Percentiles rank a stretch among this genome's conserved stretches.
These are phyloP conservation scores for Licmophora abbreviata DNA, from an alignment of 108 stramenopile species.

Conservation along the genomic window DNA sequence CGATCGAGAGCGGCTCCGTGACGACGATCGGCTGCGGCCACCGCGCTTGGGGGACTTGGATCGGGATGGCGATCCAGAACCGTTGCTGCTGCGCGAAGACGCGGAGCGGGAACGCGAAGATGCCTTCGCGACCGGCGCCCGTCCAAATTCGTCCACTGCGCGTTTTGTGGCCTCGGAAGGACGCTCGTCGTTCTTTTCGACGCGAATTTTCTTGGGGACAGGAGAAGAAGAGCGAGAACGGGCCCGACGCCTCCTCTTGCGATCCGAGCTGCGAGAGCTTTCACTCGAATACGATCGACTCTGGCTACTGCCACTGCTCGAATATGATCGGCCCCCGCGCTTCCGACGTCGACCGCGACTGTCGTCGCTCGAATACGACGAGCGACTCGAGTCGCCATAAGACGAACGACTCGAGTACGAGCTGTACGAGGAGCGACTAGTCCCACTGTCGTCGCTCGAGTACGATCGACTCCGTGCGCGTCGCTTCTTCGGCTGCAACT, in stretches of 20 bases:
- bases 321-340: conserved; percentile 3
- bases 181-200: conserved; percentile 3
- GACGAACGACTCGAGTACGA: conserved; percentile 1
- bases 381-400: neutral
- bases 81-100: too few species aligned
- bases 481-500: too few species aligned
- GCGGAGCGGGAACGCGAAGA: too few species aligned
- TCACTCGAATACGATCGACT: conserved; percentile 1
- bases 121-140: too few species aligned
- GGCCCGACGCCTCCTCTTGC: neutral
- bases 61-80: neutral
- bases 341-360: neutral
- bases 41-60: conserved; percentile 1
- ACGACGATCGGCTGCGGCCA: neutral
- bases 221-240: too few species aligned
- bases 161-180: too few species aligned
- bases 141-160: too few species aligned
- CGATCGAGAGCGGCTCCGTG: conserved; percentile 2
- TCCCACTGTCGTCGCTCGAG: neutral
- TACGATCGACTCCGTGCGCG: neutral
- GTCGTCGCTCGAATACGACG: conserved; percentile 5
- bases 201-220: neutral
- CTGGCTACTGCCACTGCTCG: conserved; percentile 1
- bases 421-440: neutral
- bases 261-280: neutral